Percentiles rank a stretch among this genome's conserved stretches.
Conservation (phyloP, 1,139 yeast species). For the Blastobotrys persicus region DNA sequence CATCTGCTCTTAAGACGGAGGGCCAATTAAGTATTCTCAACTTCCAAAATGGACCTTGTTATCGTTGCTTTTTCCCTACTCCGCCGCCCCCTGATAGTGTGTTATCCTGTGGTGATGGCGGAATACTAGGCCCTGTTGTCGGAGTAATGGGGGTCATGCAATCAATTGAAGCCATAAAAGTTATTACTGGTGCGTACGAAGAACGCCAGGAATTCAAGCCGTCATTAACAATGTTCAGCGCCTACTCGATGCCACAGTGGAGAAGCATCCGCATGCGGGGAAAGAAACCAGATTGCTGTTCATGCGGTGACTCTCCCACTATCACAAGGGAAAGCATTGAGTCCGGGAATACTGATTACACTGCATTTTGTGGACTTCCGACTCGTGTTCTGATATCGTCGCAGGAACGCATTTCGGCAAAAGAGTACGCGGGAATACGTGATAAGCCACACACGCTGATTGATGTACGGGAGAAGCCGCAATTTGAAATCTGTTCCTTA, state of each 20-base stretch:
- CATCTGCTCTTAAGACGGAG: conserved; percentile 86
- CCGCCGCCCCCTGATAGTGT: conserved; percentile 88
- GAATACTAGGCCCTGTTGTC: conserved; percentile 93
- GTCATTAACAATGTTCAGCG: conserved; percentile 66
- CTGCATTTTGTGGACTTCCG: conserved; percentile 69
- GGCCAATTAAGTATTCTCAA: conserved; percentile 84
- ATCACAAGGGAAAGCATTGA: conserved; percentile 50
- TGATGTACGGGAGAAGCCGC: conserved; percentile 83
- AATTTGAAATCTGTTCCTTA: conserved; percentile 63
- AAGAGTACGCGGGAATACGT: conserved; percentile 40
- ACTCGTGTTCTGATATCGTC: conserved; percentile 41
- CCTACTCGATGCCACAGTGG: conserved; percentile 67
- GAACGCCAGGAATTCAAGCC: conserved; percentile 52
- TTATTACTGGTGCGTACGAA: conserved; percentile 56
- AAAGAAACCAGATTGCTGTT: conserved; percentile 56
- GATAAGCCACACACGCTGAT: conserved; percentile 42
- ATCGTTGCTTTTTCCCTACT: conserved; percentile 85
- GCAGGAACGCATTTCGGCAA: conserved; percentile 51
- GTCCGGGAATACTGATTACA: conserved; percentile 55
- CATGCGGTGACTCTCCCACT: conserved; percentile 54
- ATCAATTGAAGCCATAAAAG: conserved; percentile 83
- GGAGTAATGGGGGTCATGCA: conserved; percentile 87
- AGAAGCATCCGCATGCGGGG: conserved; percentile 80
- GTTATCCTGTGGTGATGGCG: conserved; percentile 89
- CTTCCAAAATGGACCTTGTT: conserved; percentile 79